These are phyloP conservation scores for Tillandsia leiboldiana DNA, from an alignment of 176 grass and related monocot species.

Conservation along the genomic window DNA sequence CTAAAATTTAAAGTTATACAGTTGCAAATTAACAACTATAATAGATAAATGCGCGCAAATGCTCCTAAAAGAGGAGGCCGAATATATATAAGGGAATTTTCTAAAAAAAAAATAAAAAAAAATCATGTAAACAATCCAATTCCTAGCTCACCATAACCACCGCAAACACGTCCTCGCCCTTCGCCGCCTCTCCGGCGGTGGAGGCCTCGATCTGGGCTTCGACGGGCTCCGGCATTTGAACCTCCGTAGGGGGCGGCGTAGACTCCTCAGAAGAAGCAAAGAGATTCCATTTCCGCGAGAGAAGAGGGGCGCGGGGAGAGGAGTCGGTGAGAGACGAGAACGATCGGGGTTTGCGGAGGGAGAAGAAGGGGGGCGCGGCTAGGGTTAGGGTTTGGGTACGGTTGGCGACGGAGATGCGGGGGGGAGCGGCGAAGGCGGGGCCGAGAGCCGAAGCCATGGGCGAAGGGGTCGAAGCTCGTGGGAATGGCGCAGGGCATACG, in stretches of 20 bases:
- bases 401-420: constrained; percentile 33
- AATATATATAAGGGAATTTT: background rate
- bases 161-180: constrained; percentile 82
- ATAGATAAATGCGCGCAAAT: background rate
- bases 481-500: background rate
- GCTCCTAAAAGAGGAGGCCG: background rate
- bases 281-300: constrained; percentile 29
- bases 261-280: constrained; percentile 22
- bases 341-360: background rate
- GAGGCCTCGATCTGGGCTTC: constrained; percentile 56
- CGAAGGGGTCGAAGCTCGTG: background rate
- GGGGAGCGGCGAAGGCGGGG: constrained; percentile 42
- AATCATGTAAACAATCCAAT: background rate
- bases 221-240: constrained; percentile 41
- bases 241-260: constrained; percentile 13
- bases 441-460: constrained; percentile 16
- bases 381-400: constrained; percentile 8
- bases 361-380: too few relatives aligned
- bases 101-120: background rate
- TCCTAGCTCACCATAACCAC: constrained; percentile 61
- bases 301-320: constrained; percentile 8
- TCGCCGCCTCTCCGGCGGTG: constrained; percentile 17
- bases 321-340: background rate
- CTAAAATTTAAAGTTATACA: too few relatives aligned
- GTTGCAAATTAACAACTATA: background rate